Base-by-base conservation (phyloP, 129 eudicot genomes). In the Pittosporum tobira region DNA sequence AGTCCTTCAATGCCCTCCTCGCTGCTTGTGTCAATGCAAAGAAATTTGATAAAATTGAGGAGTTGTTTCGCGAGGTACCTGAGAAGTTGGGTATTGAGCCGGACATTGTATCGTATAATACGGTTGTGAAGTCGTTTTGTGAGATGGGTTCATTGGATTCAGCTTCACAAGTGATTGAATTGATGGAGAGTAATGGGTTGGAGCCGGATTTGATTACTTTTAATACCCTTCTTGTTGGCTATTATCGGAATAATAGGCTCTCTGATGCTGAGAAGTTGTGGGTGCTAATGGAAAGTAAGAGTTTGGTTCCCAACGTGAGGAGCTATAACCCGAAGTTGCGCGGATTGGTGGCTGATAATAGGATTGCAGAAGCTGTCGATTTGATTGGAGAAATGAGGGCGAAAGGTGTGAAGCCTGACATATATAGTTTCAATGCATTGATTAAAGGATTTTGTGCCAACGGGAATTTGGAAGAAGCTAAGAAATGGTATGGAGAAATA, bases 1-100 rank as follows among this genome's bases (percentile, higher is more conserved):
- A 51, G 6, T 76, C 86, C 5, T 71, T 79, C 40, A 80, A 84
- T 71, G 87, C 87, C 34, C 84, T 86, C 25, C 57, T 86, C 46
- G 61, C 73, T 5, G 90, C 95, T 13, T 78, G 79, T 24, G 70
- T 76, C 0, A 58, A 47, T 22, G 56, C 89, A 0, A 63, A 65
- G 27, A 57, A 48, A 5, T 71, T 45, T 2, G 60, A 46, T 34
- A 66, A 62, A 56, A 31, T 76, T 44, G 59, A 29, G 0, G 77
- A 59, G 67, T 0, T 76, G 11, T 73, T 79, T 22, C 44, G 55
- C 2, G 82, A 82, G 56, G 7, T 79, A 1, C 87, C 81, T 0
- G 72, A 34, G 69, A 69, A 75, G 34, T 48, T 79, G 4, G 55
- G 60, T 0, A 65, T 85, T 22, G 55, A 56, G 25, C 80, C 77